phyloP scores from a whole-genome alignment of 2,329 filamentous ascomycete species.

The Penicillium nordicum region DNA sequence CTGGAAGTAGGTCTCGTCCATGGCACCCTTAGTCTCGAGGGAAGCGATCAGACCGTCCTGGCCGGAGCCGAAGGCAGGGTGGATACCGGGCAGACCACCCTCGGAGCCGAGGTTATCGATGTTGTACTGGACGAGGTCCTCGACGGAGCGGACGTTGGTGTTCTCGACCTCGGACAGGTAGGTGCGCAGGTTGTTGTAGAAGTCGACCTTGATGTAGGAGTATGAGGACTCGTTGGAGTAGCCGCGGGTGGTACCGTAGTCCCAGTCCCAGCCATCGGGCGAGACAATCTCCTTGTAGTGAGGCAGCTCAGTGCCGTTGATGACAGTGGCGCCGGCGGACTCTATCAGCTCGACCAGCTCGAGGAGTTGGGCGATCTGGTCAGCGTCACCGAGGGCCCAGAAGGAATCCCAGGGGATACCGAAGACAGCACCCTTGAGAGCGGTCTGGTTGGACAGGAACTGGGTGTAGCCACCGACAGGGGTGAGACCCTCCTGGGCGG shows the following conservation, averaged over 20 bases:
- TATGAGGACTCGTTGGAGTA: slow-evolving; percentile 71
- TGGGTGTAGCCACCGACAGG: slow-evolving; percentile 56
- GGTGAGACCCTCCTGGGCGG: slow-evolving; percentile 53
- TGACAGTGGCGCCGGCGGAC: slow-evolving; percentile 61
- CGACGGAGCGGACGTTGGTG: slow-evolving; percentile 56
- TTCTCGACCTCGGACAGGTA: slow-evolving; percentile 64
- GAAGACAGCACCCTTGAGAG: slow-evolving; percentile 61
- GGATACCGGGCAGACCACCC: slow-evolving; percentile 59
- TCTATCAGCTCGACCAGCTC: slow-evolving; percentile 53
- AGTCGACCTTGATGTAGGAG: slow-evolving; percentile 65
- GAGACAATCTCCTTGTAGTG: slow-evolving; percentile 60
- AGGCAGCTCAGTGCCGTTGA: slow-evolving; percentile 68
- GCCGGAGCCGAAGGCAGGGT: slow-evolving; percentile 65
- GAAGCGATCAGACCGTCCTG: slow-evolving; percentile 69
- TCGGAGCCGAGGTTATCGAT: slow-evolving; percentile 62
- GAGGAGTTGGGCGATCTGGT: slow-evolving; percentile 55
- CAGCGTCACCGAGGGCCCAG: slow-evolving; percentile 59
- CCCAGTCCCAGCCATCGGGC: slow-evolving; percentile 71
- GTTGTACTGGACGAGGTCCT: slow-evolving; percentile 65
- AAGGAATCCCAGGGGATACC: slow-evolving; percentile 70
- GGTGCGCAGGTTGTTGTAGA: slow-evolving; percentile 59
- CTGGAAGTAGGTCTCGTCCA: slow-evolving; percentile 64
- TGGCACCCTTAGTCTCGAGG: slow-evolving; percentile 57
- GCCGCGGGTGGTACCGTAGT: slow-evolving; percentile 61
- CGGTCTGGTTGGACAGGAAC: slow-evolving; percentile 53